phyloP scores from a whole-genome alignment of 2,329 filamentous ascomycete genomes.

The Colletotrichum noveboracense region DNA sequence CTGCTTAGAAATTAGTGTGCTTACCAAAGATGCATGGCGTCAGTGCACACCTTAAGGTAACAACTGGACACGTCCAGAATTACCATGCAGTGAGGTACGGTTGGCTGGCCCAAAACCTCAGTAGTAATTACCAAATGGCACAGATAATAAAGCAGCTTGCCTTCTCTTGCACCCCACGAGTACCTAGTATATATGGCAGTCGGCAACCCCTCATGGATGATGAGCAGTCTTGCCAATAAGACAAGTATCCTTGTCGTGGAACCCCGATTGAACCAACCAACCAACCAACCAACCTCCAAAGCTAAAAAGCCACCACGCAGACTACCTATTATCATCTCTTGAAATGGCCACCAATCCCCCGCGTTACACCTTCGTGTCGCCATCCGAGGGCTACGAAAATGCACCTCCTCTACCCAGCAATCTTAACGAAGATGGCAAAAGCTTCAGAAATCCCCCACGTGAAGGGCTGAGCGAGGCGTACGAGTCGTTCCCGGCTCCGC shows the following conservation, averaged over 20 bases:
- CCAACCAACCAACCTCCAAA: not conserved
- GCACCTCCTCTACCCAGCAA: slow-evolving; percentile 63
- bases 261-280: not conserved
- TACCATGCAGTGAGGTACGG: not conserved
- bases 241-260: not conserved
- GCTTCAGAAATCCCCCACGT: slow-evolving; percentile 69
- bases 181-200: not conserved
- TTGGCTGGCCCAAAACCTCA: not conserved
- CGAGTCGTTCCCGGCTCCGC: slow-evolving; percentile 68
- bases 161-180: not conserved
- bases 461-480: slow-evolving; percentile 72
- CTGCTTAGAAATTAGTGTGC: slow-evolving; percentile 3
- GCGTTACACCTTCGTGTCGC: slow-evolving; percentile 57
- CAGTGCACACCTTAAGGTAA: not conserved
- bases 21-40: not conserved
- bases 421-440: slow-evolving; percentile 76
- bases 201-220: not conserved
- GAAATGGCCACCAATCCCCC: slow-evolving; percentile 33
- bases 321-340: not conserved
- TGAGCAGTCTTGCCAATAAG: not conserved
- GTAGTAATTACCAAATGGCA: not conserved
- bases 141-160: not conserved
- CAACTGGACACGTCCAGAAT: not conserved
- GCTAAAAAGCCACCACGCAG: not conserved
- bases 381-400: slow-evolving; percentile 62